These are phyloP conservation scores for Mimosa bimucronata DNA, from an alignment of 306 rosid species.

Conservation along the genomic window DNA sequence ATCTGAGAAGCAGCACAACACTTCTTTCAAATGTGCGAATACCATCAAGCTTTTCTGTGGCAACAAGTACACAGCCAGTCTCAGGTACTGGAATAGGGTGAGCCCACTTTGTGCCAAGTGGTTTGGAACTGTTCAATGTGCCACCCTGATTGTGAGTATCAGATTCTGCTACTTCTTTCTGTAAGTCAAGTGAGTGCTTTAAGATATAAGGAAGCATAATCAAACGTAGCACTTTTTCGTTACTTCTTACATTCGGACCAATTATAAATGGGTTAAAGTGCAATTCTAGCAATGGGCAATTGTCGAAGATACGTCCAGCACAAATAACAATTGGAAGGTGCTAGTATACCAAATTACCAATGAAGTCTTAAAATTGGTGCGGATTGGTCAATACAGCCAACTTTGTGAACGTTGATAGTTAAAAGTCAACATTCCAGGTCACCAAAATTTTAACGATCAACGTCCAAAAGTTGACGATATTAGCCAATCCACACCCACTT, in stretches of 20 bases:
- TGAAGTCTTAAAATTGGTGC: too few relatives aligned
- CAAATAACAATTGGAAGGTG: too few relatives aligned
- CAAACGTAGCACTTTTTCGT: background rate
- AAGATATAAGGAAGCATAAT: constrained; percentile 21
- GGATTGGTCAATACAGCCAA: too few relatives aligned
- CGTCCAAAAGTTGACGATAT: too few relatives aligned
- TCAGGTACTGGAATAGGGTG: constrained; percentile 93
- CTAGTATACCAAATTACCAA: too few relatives aligned
- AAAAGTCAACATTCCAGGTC: too few relatives aligned
- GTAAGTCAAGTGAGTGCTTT: constrained; percentile 40
- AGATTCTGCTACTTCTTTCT: constrained; percentile 68
- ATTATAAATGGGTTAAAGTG: too few relatives aligned
- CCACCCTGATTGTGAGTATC: constrained; percentile 56
- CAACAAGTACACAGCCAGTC: constrained; percentile 42
- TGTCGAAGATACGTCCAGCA: too few relatives aligned
- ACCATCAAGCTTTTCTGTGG: constrained; percentile 10
- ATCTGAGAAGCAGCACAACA: background rate
- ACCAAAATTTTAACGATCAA: too few relatives aligned
- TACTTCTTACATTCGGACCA: constrained; percentile 26
- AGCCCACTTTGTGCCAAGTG: constrained; percentile 84
- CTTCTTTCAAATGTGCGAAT: constrained; percentile 10
- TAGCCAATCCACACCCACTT: too few relatives aligned
- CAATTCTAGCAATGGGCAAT: too few relatives aligned
- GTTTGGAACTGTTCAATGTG: constrained; percentile 48
- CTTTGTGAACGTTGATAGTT: too few relatives aligned